Conservation (phyloP, 1,139 yeast genomes). For the Saccharomycopsis crataegensis region DNA sequence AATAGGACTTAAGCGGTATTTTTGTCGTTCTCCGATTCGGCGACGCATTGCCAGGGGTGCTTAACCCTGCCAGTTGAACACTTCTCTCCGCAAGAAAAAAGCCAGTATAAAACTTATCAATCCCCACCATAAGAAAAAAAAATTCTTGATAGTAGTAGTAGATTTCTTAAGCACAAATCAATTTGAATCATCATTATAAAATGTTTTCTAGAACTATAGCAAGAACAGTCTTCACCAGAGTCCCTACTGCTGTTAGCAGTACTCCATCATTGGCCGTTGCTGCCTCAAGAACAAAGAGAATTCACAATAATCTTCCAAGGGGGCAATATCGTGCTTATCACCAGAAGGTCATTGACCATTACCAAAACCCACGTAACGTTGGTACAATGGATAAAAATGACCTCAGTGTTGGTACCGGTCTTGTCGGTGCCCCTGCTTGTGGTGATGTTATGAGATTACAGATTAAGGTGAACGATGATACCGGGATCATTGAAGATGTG, state of each 20-base stretch:
- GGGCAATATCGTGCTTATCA: slow-evolving; percentile 38
- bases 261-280: background rate
- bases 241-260: background rate
- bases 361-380: slow-evolving; percentile 93
- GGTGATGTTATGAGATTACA: slow-evolving; percentile 99
- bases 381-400: slow-evolving; percentile 82
- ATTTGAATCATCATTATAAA: too few species aligned
- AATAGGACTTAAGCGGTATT: too few species aligned
- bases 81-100: too few species aligned
- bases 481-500: slow-evolving; percentile 89
- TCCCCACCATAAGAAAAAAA: too few species aligned
- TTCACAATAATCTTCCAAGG: background rate
- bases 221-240: too few species aligned
- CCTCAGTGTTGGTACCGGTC: slow-evolving; percentile 87
- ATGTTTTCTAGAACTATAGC: too few species aligned
- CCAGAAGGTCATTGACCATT: slow-evolving; percentile 83
- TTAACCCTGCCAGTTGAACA: too few species aligned
- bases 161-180: too few species aligned
- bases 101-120: too few species aligned
- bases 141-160: too few species aligned
- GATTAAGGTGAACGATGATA: slow-evolving; percentile 81
- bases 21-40: too few species aligned
- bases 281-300: background rate
- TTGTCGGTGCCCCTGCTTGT: slow-evolving; percentile 98
- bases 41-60: too few species aligned